Base-by-base conservation (phyloP, 495 filamentous ascomycete genomes). In the Aspergillus cristatus region DNA sequence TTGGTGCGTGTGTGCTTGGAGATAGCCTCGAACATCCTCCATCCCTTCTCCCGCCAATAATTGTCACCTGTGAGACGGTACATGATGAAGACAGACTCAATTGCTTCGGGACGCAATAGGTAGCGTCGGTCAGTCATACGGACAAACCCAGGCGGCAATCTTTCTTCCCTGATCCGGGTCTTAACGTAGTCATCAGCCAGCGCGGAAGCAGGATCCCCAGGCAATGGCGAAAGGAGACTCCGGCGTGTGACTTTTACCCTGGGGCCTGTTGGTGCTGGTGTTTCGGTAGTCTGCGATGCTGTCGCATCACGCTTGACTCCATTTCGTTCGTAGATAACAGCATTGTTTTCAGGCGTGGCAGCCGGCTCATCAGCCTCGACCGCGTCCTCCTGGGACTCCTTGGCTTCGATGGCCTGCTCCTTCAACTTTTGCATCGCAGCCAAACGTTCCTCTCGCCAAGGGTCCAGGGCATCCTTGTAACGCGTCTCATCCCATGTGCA, bases 81-180 rank as follows among this genome's bases (percentile, higher is more conserved):
- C 82, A 94, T 86, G 67, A 93, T 88, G 72, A 86, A 95, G 11
- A 95, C 86, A 1, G 85, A 93, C 57, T 95, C 88, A 46, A 95
- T 94, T 2, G 88, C 88, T 67, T 95, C 88, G 31, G 88, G 88
- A 32, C 86, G 88, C 40, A 96, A 74, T 38, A 90, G 81, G 54
- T 96, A 96, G 30, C 74, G 68, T 17, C 63, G 62, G 25, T 63
- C 65, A 6, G 51, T 58, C 35, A 94, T 74, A 14, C 54, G 59
- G 2, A 68, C 64, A 49, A 87, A 77, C 7, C 88, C 89, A 2
- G 70, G 57, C 2, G 82, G 81, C 7, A 93, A 56, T 12, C 69
- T 62, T 29, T 83, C 76, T n/a, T 69, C 63, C 42, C 65, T 37
- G 40, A 90, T 77, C 14, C 65, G 67, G 7, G 59, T 45, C n/a